A percentile compares a stretch with the other conserved stretches of the same genome.
phyloP scores from a whole-genome alignment of 2,329 filamentous ascomycete species.

The Xylariaceae sp. region DNA sequence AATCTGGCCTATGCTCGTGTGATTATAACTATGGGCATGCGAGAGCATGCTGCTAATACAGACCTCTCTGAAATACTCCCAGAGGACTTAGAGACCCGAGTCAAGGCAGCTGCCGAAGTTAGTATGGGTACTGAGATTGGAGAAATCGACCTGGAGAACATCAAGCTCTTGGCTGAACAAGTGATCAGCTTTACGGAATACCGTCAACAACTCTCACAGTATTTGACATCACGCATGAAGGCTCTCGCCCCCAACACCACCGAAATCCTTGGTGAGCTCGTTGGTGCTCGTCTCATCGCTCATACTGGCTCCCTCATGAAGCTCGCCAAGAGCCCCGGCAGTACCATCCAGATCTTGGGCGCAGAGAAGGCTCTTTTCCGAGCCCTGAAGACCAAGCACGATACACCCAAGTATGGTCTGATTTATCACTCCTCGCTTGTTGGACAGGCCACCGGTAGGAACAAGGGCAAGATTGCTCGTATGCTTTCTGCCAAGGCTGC shows the following conservation, averaged over 20 bases:
- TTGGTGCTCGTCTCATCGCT: conserved; percentile 92
- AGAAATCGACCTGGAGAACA: conserved; percentile 90
- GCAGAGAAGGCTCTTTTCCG: conserved; percentile 99
- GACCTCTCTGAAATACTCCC: conserved; percentile 91
- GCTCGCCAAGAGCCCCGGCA: conserved; percentile 92
- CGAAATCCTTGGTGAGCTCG: conserved; percentile 88
- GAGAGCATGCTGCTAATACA: conserved; percentile 75
- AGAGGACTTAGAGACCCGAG: conserved; percentile 89
- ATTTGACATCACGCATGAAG: conserved; percentile 92
- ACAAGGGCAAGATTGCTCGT: conserved; percentile 99
- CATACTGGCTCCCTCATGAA: conserved; percentile 94
- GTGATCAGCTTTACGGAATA: conserved; percentile 93
- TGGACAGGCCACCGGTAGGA: conserved; percentile 94
- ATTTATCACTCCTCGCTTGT: conserved; percentile 94
- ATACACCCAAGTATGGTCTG: conserved; percentile 97
- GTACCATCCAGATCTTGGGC: conserved; percentile 96
- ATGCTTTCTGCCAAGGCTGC: conserved; percentile 94
- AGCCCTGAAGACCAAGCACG: conserved; percentile 98
- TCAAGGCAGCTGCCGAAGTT: conserved; percentile 94
- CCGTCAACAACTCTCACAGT: conserved; percentile 84
- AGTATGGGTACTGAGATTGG: conserved; percentile 99
- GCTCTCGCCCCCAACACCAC: conserved; percentile 97
- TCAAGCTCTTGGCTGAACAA: conserved; percentile 88
- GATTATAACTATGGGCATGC: conserved; percentile 87
- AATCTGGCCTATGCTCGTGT: conserved; percentile 93